Base-by-base conservation (phyloP, 768 basidiomycete genomes). In the Suillus paluster region DNA sequence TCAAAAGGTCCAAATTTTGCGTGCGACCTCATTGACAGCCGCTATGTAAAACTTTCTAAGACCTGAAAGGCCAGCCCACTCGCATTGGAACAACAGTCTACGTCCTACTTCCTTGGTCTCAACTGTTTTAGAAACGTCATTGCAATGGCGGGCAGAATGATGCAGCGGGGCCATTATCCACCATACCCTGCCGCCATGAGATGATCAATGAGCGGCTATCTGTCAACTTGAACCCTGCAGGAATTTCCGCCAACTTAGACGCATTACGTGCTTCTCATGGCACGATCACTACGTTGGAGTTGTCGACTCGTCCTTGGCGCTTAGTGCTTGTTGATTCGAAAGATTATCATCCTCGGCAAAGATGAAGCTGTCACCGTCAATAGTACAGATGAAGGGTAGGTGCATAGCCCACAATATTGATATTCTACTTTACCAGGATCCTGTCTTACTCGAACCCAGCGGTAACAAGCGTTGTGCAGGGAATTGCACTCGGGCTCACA, bases 381-480 rank as follows among this genome's bases (percentile, higher is more conserved):
- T 34, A 23, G 38, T 39, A 39, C 57, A 58, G 11, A 57, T 30
- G 21, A 36, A 23, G 9, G 58, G 23, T 36, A 34, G 9, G 44
- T 36, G 48, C 46, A 48, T 27, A 23, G 14, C 9, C 48, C 21
- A 54, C 15, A 15, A 33, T 30, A 10, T 59, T 39, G 27, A 27
- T 39, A 27, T 6, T 55, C 17, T 50, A 33, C 19, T 11, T 12
- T 21, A n/a, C 12, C 12, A 36, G 38, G 23, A 39, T 39, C 17
- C 12, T 11, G n/a, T 39, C 54, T 54, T 25, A 36, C 34, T 34
- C 36, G 34, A 36, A 36, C 45, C 17, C 19, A 45, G 41, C 44
- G n/a, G 25, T 23, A 21, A n/a, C 19, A 3, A 67, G 70, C 17
- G 36, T 71, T 45, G 50, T 73, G 6, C 68, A 71, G 33, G 62